These are phyloP conservation scores for Pleurotus platypus DNA, from an alignment of 768 basidiomycete genomes.

Conservation along the genomic window DNA sequence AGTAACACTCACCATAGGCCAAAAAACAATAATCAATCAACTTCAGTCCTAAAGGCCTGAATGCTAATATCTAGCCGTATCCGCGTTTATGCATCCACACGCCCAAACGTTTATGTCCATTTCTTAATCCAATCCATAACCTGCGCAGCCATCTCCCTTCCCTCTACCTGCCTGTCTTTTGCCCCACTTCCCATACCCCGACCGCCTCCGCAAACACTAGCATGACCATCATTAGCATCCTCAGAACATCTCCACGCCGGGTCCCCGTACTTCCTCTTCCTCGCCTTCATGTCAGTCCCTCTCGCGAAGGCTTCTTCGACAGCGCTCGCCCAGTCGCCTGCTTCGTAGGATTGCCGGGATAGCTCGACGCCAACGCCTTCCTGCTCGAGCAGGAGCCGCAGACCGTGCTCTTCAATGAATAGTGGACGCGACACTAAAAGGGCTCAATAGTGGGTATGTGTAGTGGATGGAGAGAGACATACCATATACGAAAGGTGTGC, in stretches of 20 bases:
- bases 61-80: too few species aligned
- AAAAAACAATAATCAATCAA: too few species aligned
- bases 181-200: background rate
- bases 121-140: slow-evolving; percentile 50
- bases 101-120: slow-evolving; percentile 16
- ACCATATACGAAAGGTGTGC: slow-evolving; percentile 80
- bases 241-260: slow-evolving; percentile 26
- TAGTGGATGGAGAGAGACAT: slow-evolving; percentile 13
- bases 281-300: slow-evolving; percentile 44
- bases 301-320: slow-evolving; percentile 55
- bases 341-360: slow-evolving; percentile 59
- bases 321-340: slow-evolving; percentile 65
- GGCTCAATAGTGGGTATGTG: background rate
- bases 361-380: slow-evolving; percentile 73
- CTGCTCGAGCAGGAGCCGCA: slow-evolving; percentile 56
- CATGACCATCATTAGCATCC: too few species aligned
- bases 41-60: too few species aligned
- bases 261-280: slow-evolving; percentile 39
- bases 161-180: slow-evolving; percentile 38
- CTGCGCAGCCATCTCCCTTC: slow-evolving; percentile 39
- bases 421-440: slow-evolving; percentile 66
- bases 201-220: too few species aligned
- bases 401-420: slow-evolving; percentile 79
- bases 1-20: too few species aligned
- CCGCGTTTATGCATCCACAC: background rate